phyloP scores from a whole-genome alignment of 169 alveolate genomes.

The Babesia bigemina region DNA sequence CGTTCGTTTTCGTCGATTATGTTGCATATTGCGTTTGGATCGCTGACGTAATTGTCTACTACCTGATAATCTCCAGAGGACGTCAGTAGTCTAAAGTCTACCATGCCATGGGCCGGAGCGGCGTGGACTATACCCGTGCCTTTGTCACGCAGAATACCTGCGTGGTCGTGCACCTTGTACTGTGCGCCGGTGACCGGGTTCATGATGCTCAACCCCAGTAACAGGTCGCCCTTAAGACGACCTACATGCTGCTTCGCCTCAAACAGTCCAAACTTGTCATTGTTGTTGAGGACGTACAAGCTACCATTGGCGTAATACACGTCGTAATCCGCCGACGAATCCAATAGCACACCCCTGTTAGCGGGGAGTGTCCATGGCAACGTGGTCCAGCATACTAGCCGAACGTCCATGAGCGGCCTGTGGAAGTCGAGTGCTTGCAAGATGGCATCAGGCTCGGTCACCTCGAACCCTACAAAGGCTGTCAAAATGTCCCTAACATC shows the following conservation, averaged over 20 bases:
- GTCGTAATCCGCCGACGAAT: slow-evolving; percentile 47
- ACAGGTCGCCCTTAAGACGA: slow-evolving; percentile 11
- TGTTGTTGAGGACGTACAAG: slow-evolving; percentile 27
- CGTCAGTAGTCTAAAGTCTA: slow-evolving; percentile 43
- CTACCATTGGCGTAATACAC: slow-evolving; percentile 25
- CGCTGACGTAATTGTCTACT: background rate
- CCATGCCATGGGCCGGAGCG: slow-evolving; percentile 63
- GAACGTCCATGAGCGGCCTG: slow-evolving; percentile 35
- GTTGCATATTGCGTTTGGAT: slow-evolving; percentile 27
- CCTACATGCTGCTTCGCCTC: slow-evolving; percentile 17
- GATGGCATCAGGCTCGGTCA: slow-evolving; percentile 9
- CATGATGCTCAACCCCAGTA: slow-evolving; percentile 11
- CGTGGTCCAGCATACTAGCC: slow-evolving; percentile 77
- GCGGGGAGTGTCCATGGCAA: slow-evolving; percentile 81
- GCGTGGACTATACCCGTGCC: slow-evolving; percentile 68
- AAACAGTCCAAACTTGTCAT: slow-evolving; percentile 19
- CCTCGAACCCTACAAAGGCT: slow-evolving; percentile 27
- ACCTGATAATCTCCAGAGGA: background rate
- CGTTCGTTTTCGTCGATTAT: slow-evolving; percentile 57
- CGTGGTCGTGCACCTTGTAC: slow-evolving; percentile 41
- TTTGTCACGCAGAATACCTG: slow-evolving; percentile 12
- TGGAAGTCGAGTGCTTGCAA: slow-evolving; percentile 34
- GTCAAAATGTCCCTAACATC: slow-evolving; percentile 33
- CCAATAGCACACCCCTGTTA: slow-evolving; percentile 71
- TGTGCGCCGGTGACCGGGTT: slow-evolving; percentile 45